Percentiles rank a stretch among this genome's conserved stretches.
Evolutionary conservation across 805 yeast species (phyloP).

Genomic region (Yamadazyma kitorensis): DNA sequence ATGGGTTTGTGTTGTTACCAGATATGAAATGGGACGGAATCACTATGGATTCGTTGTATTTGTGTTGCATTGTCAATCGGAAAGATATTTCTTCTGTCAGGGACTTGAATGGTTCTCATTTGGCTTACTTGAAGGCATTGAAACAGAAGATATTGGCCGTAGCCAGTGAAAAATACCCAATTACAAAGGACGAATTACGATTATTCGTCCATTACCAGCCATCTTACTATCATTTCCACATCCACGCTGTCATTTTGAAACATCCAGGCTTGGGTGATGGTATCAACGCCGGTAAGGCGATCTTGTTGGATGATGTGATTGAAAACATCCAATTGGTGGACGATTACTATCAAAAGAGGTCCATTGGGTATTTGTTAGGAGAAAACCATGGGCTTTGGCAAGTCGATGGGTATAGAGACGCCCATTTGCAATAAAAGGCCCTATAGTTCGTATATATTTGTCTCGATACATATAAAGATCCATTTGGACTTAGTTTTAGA

Average conservation of each 20-base stretch:
- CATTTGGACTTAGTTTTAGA: not conserved
- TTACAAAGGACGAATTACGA: constrained; percentile 59
- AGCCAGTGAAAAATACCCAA: constrained; percentile 37
- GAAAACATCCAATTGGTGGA: constrained; percentile 60
- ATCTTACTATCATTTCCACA: constrained; percentile 91
- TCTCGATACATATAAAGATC: not conserved
- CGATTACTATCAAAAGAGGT: constrained; percentile 56
- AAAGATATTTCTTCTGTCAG: constrained; percentile 69
- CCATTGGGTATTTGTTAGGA: constrained; percentile 65
- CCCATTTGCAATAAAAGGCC: constrained; percentile 12
- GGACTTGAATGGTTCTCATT: constrained; percentile 61
- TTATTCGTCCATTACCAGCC: constrained; percentile 93
- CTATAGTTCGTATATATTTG: too few relatives aligned
- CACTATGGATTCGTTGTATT: constrained; percentile 65
- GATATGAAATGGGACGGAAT: constrained; percentile 96
- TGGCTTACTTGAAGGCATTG: constrained; percentile 54
- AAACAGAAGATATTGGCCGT: constrained; percentile 43
- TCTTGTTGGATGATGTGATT: constrained; percentile 76
- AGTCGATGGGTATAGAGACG: constrained; percentile 15
- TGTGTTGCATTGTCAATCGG: constrained; percentile 73
- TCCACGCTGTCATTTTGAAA: constrained; percentile 76
- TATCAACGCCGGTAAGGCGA: constrained; percentile 74
- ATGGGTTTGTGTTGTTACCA: constrained; percentile 77
- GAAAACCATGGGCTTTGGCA: constrained; percentile 78
- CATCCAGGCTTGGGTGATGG: constrained; percentile 71